Evolutionary conservation across 2,329 filamentous ascomycete genomes (phyloP), one percentile per base, ranked within the genome.

Genomic region (Tolypocladium inflatum): DNA sequence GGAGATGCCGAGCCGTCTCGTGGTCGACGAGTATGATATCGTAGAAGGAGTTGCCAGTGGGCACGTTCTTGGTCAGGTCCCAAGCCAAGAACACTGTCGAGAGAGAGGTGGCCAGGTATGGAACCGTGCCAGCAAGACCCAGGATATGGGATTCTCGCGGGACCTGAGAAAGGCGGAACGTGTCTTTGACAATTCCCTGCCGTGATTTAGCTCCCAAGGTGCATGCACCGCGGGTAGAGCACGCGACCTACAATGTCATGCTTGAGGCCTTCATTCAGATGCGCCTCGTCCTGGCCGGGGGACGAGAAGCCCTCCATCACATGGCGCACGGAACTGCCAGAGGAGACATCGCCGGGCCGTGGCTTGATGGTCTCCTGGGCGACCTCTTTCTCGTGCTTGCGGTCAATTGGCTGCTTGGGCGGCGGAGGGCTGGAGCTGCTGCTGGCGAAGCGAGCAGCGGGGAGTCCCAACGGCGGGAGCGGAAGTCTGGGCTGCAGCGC

Each of bases 61-160:
- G 80, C 68, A 76, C 75, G 1, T 83, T 76, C 61, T 87, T 85
- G 70, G 91, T 92, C 63, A 96, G 84, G 67, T 94, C 86, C 81
- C 87, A 96, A 3, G 90, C 85, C 43, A 95, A 85, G 70, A 86
- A 91, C 57, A 95, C 81, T 1, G 92, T 96, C 39, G 89, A 84
- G 3, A 92, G 68, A 0, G 91, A 96, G 5, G 92, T 97, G 48
- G 81, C 89, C 11, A 95, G 78, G 73, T 96, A 97, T 52, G 94
- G 91, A 6, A 96, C 67, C 1, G 95, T 87, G 67, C 91, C 91
- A 7, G 89, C 89, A 59, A 90, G 77, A 58, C 89, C 89, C 50
- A 91, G 80, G 59, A 80, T 78, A 54, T 87, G 79, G 26, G 87
- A 83, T 69, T 89, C 84, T 65, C 78, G 82, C 9, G 89, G 89